Percentiles rank a stretch among this genome's conserved stretches.
These are phyloP conservation scores for Pelargonium australe DNA, from an alignment of 441 rosid genomes.

Conservation along the genomic window DNA sequence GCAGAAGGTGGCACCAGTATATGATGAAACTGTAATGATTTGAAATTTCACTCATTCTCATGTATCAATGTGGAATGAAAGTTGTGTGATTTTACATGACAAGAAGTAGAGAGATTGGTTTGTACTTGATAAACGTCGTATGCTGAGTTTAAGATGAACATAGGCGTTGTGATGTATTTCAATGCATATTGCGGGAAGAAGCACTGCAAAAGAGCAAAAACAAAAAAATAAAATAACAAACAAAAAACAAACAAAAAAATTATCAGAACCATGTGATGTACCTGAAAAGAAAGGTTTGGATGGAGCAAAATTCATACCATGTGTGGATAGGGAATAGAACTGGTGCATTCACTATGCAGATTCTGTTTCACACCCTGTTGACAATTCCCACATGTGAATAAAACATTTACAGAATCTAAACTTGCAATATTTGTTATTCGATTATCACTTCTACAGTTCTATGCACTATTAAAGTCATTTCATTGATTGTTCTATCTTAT, in stretches of 20 bases:
- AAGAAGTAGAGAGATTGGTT: slow-evolving; percentile 4
- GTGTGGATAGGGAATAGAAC: slow-evolving; percentile 35
- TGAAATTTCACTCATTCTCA: slow-evolving; percentile 1
- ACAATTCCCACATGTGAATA: slow-evolving; percentile 10
- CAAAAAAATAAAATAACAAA: no score
- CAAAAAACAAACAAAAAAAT: no score
- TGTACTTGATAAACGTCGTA: slow-evolving; percentile 63
- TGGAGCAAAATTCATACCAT: slow-evolving; percentile 38
- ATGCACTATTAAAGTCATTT: no score
- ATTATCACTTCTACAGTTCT: no score
- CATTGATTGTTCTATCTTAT: no score
- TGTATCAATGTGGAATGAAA: neutral
- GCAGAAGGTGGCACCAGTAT: slow-evolving; percentile 54
- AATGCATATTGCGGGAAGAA: slow-evolving; percentile 58
- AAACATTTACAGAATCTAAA: neutral
- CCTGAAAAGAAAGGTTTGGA: neutral
- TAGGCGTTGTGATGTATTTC: slow-evolving; percentile 45
- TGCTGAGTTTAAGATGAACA: slow-evolving; percentile 62
- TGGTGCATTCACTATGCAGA: slow-evolving; percentile 55
- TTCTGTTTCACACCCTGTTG: slow-evolving; percentile 59
- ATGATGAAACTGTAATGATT: slow-evolving; percentile 57
- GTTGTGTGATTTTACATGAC: slow-evolving; percentile 10
- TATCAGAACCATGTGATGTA: slow-evolving; percentile 3
- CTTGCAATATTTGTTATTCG: neutral
- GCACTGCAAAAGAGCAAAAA: slow-evolving; percentile 38